A percentile compares a stretch with the other conserved stretches of the same genome.
Evolutionary conservation across 2,329 filamentous ascomycete species (phyloP).

Genomic region (Teratosphaeriaceae sp.): DNA sequence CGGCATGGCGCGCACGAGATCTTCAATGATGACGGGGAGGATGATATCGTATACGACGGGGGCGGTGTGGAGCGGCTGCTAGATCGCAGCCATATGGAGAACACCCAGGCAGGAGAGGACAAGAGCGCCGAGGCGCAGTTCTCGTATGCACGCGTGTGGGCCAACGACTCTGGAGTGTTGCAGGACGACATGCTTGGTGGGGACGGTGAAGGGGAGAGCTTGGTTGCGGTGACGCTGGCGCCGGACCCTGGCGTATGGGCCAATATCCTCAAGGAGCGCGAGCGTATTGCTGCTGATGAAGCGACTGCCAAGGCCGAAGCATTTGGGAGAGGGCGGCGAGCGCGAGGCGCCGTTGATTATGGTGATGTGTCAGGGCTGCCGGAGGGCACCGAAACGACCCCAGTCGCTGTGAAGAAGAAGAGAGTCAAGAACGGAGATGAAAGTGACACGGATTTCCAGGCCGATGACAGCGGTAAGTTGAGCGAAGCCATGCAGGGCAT

Average conservation of each 20-base stretch:
- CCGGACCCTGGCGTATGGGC: conserved; percentile 76
- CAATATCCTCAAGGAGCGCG: conserved; percentile 75
- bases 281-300: conserved; percentile 68
- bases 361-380: conserved; percentile 23
- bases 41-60: conserved; percentile 74
- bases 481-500: too few species aligned
- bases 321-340: conserved; percentile 80
- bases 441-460: conserved; percentile 47
- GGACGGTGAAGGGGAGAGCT: conserved; percentile 32
- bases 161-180: conserved; percentile 66
- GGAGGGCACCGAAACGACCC: conserved; percentile 17
- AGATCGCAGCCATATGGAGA: conserved; percentile 77
- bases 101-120: conserved; percentile 59
- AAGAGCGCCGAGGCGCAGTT: conserved; percentile 71
- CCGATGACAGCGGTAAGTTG: conserved; percentile 31
- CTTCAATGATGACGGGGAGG: conserved; percentile 67
- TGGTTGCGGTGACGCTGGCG: conserved; percentile 34
- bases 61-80: conserved; percentile 81
- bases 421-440: conserved; percentile 31
- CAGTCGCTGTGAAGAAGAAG: conserved; percentile 27
- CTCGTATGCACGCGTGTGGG: conserved; percentile 86
- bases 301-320: conserved; percentile 61
- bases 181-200: conserved; percentile 33
- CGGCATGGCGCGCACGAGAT: conserved; percentile 80
- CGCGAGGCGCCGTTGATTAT: conserved; percentile 54